Conservation (phyloP, 176 grass and related monocot species). For the Elaeis guineensis region DNA sequence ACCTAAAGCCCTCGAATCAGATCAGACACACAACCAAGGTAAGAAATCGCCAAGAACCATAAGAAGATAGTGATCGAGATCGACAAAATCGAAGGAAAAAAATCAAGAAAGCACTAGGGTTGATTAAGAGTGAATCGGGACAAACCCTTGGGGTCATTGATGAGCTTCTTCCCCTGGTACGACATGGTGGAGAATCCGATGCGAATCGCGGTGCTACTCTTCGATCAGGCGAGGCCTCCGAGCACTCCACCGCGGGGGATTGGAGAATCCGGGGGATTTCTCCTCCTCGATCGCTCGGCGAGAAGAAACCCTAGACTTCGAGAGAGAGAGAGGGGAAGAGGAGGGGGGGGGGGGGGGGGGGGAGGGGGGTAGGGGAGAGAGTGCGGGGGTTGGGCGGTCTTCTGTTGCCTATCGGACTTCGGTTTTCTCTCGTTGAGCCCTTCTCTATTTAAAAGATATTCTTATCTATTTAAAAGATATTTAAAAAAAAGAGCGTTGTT, state of each 20-base stretch:
- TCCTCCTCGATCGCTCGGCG: no score
- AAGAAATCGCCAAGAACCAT: not conserved
- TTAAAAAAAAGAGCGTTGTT: no score
- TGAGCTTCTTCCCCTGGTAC: conserved; percentile 84
- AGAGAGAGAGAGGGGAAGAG: conserved; percentile 6
- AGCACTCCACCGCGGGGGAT: not conserved
- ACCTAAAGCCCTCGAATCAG: not conserved
- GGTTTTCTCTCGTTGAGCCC: no score
- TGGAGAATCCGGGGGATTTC: not conserved
- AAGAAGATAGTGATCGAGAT: not conserved
- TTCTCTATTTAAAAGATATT: no score
- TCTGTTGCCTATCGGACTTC: no score
- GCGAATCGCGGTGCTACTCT: not conserved
- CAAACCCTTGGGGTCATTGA: conserved; percentile 79
- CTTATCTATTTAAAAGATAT: no score
- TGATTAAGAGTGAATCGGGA: not conserved
- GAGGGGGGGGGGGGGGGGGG: conserved; percentile 3
- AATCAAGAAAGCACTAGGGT: conserved; percentile 2
- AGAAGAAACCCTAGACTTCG: not conserved
- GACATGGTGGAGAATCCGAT: conserved; percentile 40
- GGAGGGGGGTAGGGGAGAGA: conserved; percentile 4
- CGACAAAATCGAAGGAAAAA: conserved; percentile 14
- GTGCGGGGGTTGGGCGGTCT: not conserved
- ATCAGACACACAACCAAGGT: conserved; percentile 1
- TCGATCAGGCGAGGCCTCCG: not conserved